Evolutionary conservation across 2,329 filamentous ascomycete genomes (phyloP).

Genomic region (Cladophialophora yegresii): DNA sequence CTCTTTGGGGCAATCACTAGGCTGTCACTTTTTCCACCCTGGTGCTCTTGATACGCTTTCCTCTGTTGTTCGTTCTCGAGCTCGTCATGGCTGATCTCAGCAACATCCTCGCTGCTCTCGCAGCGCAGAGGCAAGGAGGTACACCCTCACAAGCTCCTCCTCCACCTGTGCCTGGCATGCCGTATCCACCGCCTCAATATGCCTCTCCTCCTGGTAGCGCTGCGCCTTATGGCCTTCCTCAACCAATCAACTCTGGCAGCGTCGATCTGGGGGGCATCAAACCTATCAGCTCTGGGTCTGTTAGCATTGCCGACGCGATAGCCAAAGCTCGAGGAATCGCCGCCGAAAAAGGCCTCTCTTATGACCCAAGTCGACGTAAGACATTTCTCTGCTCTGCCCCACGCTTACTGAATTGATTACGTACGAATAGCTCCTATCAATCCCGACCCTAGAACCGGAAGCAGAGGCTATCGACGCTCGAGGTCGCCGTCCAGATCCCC

Average conservation of each 20-base stretch:
- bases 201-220: constrained; percentile 46
- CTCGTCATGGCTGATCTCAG: constrained; percentile 47
- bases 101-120: constrained; percentile 56
- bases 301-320: constrained; percentile 81
- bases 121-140: constrained; percentile 53
- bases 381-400: not conserved
- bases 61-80: not conserved
- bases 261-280: constrained; percentile 79
- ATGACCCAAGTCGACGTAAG: constrained; percentile 47
- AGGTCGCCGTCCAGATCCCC: constrained; percentile 71
- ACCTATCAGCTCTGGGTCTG: constrained; percentile 75
- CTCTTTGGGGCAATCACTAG: not conserved
- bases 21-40: not conserved
- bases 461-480: constrained; percentile 62
- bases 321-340: constrained; percentile 82
- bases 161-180: constrained; percentile 43
- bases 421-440: constrained; percentile 27
- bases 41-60: not conserved
- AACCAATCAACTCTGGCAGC: constrained; percentile 62
- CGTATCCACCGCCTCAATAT: constrained; percentile 49
- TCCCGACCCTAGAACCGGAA: constrained; percentile 36
- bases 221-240: constrained; percentile 48
- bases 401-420: not conserved
- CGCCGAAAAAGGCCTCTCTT: constrained; percentile 70
- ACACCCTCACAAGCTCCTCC: constrained; percentile 49